Conservation (phyloP, 2,329 filamentous ascomycete species). For the Fusarium sp. region DNA sequence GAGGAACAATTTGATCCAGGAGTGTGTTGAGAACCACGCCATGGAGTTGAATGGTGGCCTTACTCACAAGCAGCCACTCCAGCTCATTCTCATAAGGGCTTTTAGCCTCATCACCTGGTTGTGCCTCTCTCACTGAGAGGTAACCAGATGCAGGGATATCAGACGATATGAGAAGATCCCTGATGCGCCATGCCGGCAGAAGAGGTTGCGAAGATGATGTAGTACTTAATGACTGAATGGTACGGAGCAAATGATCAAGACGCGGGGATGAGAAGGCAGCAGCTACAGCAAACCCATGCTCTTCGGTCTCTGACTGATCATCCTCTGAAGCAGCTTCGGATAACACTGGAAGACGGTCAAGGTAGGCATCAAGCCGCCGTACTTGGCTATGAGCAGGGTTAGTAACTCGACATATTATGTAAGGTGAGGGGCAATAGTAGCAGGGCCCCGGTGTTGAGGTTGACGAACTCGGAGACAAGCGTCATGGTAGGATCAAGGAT, state of each 20-base stretch:
- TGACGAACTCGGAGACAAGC: conserved; percentile 45
- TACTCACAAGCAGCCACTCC: conserved; percentile 90
- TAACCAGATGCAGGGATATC: conserved; percentile 59
- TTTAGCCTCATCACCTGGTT: conserved; percentile 44
- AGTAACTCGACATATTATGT: conserved; percentile 19
- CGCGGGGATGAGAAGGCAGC: conserved; percentile 61
- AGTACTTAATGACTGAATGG: conserved; percentile 77
- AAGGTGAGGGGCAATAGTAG: background rate
- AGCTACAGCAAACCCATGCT: conserved; percentile 48
- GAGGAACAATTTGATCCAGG: conserved; percentile 81
- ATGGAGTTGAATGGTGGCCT: conserved; percentile 91
- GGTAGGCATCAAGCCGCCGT: conserved; percentile 69
- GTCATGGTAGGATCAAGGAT: conserved; percentile 36
- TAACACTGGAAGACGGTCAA: conserved; percentile 65
- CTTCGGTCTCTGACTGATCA: conserved; percentile 50
- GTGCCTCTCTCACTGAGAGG: conserved; percentile 40
- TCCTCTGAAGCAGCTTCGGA: conserved; percentile 54
- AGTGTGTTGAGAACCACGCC: conserved; percentile 81
- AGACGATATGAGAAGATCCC: conserved; percentile 69
- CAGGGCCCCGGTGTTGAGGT: background rate
- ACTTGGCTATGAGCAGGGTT: conserved; percentile 59
- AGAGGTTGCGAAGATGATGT: conserved; percentile 71
- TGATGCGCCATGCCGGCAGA: conserved; percentile 68
- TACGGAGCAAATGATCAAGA: conserved; percentile 69
- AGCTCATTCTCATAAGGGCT: conserved; percentile 77